phyloP scores from a whole-genome alignment of 345 rosid genomes.

The Erodium maritimum region DNA sequence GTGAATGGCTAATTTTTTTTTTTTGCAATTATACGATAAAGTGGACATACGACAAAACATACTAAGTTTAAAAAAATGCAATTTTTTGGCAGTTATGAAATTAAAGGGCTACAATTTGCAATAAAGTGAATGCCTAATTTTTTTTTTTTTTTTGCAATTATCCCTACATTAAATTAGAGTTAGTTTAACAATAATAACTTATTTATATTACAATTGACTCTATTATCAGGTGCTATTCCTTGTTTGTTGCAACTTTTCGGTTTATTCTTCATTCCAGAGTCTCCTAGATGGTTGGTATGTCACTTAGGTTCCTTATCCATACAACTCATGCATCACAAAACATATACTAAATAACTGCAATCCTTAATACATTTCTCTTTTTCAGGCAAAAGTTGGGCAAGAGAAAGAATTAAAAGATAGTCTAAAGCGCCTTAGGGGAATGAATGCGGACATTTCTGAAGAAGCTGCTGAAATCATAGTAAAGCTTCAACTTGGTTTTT shows the following conservation, averaged over 20 bases:
- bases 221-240: slow-evolving; percentile 22
- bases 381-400: slow-evolving; percentile 35
- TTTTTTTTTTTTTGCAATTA: too few relatives aligned
- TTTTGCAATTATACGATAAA: too few relatives aligned
- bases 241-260: slow-evolving; percentile 18
- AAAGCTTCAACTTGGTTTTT: slow-evolving; percentile 3
- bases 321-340: neutral
- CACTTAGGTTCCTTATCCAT: neutral
- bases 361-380: neutral
- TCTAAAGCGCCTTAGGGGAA: slow-evolving; percentile 38
- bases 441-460: slow-evolving; percentile 31
- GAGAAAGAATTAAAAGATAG: slow-evolving; percentile 36
- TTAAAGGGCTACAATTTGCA: too few relatives aligned
- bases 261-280: slow-evolving; percentile 34
- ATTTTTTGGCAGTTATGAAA: too few relatives aligned
- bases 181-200: neutral
- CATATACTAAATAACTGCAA: neutral
- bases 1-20: too few relatives aligned
- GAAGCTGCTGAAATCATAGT: slow-evolving; percentile 49
- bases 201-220: neutral
- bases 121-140: too few relatives aligned
- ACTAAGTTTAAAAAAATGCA: too few relatives aligned
- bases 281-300: slow-evolving; percentile 51
- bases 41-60: too few relatives aligned
- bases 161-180: neutral